Percentiles rank a stretch among this genome's conserved stretches.
phyloP scores from a whole-genome alignment of 139 green algal species.

The Asterochloris erici region DNA sequence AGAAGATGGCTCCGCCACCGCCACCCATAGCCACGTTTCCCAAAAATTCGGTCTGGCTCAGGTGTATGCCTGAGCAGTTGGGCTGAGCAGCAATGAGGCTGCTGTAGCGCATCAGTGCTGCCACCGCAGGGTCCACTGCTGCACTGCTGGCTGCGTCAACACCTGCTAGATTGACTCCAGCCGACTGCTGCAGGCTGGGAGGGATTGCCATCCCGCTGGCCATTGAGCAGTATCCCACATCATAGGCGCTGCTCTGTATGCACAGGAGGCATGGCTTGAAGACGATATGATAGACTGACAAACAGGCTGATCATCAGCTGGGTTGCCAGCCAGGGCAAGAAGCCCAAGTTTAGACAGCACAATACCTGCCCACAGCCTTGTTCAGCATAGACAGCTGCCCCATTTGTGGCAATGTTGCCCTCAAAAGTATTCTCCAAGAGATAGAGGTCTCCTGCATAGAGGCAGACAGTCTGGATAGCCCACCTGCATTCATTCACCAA shows the following conservation, averaged over 20 bases:
- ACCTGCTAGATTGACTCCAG: conserved; percentile 1
- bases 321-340: not conserved
- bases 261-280: not conserved
- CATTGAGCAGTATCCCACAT: conserved; percentile 5
- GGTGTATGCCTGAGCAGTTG: conserved; percentile 1
- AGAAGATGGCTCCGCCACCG: conserved; percentile 12
- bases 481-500: not conserved
- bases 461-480: not conserved
- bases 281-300: not conserved
- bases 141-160: not conserved
- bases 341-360: not conserved
- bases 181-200: conserved; percentile 1
- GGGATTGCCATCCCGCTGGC: not conserved
- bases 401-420: conserved; percentile 11
- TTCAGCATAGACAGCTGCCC: conserved; percentile 9
- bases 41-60: conserved; percentile 9
- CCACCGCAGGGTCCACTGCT: not conserved
- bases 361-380: conserved; percentile 11
- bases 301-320: not conserved
- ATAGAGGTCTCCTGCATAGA: not conserved
- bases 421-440: conserved; percentile 12
- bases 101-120: not conserved
- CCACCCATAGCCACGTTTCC: conserved; percentile 8
- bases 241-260: not conserved
- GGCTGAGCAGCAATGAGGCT: not conserved